These are phyloP conservation scores for Kalmanozyma brasiliensis DNA, from an alignment of 1,284 basidiomycete genomes.

Conservation along the genomic window DNA sequence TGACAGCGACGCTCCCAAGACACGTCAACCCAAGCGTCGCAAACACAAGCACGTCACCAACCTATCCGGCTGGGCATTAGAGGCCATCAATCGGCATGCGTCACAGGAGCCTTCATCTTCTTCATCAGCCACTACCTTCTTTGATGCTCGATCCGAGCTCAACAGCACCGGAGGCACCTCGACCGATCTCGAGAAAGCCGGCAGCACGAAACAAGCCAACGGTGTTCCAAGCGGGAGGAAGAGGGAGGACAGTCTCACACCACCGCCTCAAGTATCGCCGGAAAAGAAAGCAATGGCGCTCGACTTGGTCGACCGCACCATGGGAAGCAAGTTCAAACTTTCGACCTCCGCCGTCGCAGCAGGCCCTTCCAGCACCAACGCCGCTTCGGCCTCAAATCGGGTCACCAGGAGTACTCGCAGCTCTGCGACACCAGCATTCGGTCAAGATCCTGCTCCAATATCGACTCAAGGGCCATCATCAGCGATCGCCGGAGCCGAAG, in stretches of 20 bases:
- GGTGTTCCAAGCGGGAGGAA: slow-evolving; percentile 1
- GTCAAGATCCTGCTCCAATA: slow-evolving; percentile 2
- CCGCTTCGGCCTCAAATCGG: neutral
- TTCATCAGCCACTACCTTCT: neutral
- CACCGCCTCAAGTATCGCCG: slow-evolving; percentile 25
- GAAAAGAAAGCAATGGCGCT: slow-evolving; percentile 38
- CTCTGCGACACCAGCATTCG: slow-evolving; percentile 19
- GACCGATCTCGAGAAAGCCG: neutral
- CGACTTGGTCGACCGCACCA: slow-evolving; percentile 30
- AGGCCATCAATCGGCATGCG: slow-evolving; percentile 7
- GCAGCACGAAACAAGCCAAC: neutral
- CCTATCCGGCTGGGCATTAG: slow-evolving; percentile 23
- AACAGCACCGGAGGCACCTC: neutral
- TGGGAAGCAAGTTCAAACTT: slow-evolving; percentile 18
- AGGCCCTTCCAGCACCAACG: slow-evolving; percentile 1
- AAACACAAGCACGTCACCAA: slow-evolving; percentile 24
- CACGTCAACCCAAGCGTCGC: slow-evolving; percentile 23
- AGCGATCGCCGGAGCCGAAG: neutral
- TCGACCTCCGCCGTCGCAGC: neutral
- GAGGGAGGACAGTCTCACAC: slow-evolving; percentile 30
- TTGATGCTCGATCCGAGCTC: neutral
- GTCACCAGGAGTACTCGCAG: slow-evolving; percentile 11
- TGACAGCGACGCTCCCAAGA: slow-evolving; percentile 16
- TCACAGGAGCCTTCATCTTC: slow-evolving; percentile 20
- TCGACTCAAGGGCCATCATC: slow-evolving; percentile 1